Base-by-base conservation (phyloP, 2,329 filamentous ascomycete genomes). In the Fonsecaea multimorphosa region DNA sequence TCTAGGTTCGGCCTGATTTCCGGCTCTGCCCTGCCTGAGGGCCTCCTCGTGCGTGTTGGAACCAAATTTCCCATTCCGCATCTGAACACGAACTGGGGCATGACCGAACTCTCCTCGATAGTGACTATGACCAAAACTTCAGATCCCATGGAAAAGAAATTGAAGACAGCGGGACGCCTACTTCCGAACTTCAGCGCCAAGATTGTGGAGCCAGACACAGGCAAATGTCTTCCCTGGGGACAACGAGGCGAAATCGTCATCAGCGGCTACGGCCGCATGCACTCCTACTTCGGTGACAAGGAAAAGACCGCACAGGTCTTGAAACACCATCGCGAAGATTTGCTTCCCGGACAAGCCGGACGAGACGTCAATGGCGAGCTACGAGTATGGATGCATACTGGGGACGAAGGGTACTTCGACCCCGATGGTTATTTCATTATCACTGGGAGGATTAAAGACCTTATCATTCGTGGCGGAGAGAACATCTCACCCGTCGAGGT, bases 401-500 rank as follows among this genome's bases (percentile, higher is more conserved):
- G 94, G 22, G 94, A 98, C 74, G 93, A 98, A 80, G 94, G 92
- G 1, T 80, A 82, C 59, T 95, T 98, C 86, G 19, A 96, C 79
- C 78, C 78, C 76, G 68, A 80, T 76, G 94, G 94, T 1, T 97
- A 93, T 75, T 86, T 97, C 1, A 85, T 86, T 71, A 96, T 97
- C 74, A 97, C 64, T 14, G 68, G 68, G 16, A 51, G 68, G 16
- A 64, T 70, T 74, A 98, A 97, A 78, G 94, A 98, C 76, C 79
- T 98, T 60, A 97, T 98, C 72, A 97, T 98, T 75, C 86, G 92
- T 31, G 94, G 91, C 24, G 94, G 94, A 29, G 94, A 98, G 76
- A 98, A 98, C 76, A 97, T 97, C 63, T 91, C 96, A 76, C 94
- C 94, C 0, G 82, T 96, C 7, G 94, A 98, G 77, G 85, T 97